Conservation (phyloP, 306 rosid genomes). For the Prunus persica region Prunus_persica_NCBIv2 NC_034014.1:22692001-22692500, state of each 20-base stretch:
- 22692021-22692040: constrained; percentile 74
- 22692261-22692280: constrained; percentile 54
- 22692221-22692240: constrained; percentile 3
- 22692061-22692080: constrained; percentile 68
- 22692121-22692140: constrained; percentile 18
- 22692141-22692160: background rate
- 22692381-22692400: constrained; percentile 72
- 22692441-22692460: constrained; percentile 60
- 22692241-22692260: background rate
- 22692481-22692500: constrained; percentile 62
- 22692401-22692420: constrained; percentile 69
- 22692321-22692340: constrained; percentile 80
- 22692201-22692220: background rate
- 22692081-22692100: constrained; percentile 69
- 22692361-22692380: constrained; percentile 87
- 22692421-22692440: constrained; percentile 69
- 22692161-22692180: background rate
- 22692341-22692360: constrained; percentile 69
- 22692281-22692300: constrained; percentile 68
- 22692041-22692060: constrained; percentile 76
- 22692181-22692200: background rate
- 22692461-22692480: constrained; percentile 93
- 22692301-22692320: constrained; percentile 56
- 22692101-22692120: constrained; percentile 96
- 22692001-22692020: constrained; percentile 86